Evolutionary conservation across 2,329 filamentous ascomycete species (phyloP).

Genomic region (Endoconidiophora polonica): DNA sequence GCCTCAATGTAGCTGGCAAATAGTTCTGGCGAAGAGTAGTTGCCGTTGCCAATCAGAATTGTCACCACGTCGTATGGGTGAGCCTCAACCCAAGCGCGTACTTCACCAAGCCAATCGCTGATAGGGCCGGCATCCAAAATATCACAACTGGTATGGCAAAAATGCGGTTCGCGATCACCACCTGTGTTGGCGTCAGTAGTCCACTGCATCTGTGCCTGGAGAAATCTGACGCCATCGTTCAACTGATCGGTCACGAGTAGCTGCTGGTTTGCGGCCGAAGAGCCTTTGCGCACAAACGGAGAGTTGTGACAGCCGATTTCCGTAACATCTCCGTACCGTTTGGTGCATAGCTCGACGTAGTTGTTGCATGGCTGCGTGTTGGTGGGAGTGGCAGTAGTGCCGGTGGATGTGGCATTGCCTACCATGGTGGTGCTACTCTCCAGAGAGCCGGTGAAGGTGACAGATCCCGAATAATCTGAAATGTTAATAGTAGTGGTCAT

Average conservation of each 20-base stretch:
- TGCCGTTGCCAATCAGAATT: constrained; percentile 70
- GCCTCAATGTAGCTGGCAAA: constrained; percentile 54
- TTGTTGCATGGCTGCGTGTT: constrained; percentile 72
- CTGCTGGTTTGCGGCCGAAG: constrained; percentile 60
- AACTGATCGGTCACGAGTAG: constrained; percentile 53
- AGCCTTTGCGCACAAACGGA: constrained; percentile 54
- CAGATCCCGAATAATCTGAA: constrained; percentile 18
- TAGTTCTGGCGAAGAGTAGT: constrained; percentile 45
- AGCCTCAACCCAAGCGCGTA: constrained; percentile 53
- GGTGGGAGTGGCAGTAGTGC: constrained; percentile 31
- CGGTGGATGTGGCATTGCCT: constrained; percentile 25
- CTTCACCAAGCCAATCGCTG: constrained; percentile 50
- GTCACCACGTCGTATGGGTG: constrained; percentile 82
- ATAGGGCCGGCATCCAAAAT: constrained; percentile 69
- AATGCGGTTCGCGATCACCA: constrained; percentile 39
- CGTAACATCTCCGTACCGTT: constrained; percentile 69
- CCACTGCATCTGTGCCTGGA: constrained; percentile 48
- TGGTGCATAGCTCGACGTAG: constrained; percentile 57
- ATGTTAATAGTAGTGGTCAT: constrained; percentile 15
- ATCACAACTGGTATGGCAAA: constrained; percentile 75
- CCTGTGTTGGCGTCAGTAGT: constrained; percentile 26
- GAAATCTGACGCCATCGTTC: constrained; percentile 55
- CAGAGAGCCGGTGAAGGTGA: constrained; percentile 30
- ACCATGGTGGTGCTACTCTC: constrained; percentile 22
- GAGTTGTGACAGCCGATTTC: constrained; percentile 67